Evolutionary conservation across 805 yeast genomes (phyloP), one percentile per base, ranked within the genome.

Genomic region (Clavispora asparagi): DNA sequence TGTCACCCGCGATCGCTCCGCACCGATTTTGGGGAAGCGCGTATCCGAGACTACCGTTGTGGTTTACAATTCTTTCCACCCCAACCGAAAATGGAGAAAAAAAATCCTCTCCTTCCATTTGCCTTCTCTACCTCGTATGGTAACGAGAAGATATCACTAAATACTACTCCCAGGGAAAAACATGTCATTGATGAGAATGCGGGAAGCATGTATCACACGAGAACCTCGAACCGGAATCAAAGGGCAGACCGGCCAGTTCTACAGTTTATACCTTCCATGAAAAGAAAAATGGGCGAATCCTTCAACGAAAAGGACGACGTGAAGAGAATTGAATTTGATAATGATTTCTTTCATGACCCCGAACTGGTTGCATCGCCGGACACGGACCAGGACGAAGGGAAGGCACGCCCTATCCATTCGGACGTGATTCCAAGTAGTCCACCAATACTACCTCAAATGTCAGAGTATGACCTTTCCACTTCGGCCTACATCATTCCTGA

Each of bases 21-120:
- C 37, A 33, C n/a, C 6, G 25, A 7, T 17, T 16, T 33, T 33
- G 25, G 12, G 7, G 37, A 33, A 31, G 5, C 37, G 37, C 37
- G 37, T 33, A 17, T 9, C 25, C 17, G 35, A 7, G 35, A 7
- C 16, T 8, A 17, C 23, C 25, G n/a, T 9, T 31, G 16, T 31
- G 35, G 35, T 19, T 31, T 7, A 16, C 35, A n/a, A 8, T 17
- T 17, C 17, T 33, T 17, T 13, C 37, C 23, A 19, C 5, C 25
- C 1, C 25, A 10, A 17, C 12, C 13, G 19, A 14, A 14, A 14
- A 59, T 59, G 61, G 63, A 58, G 45, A 67, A 65, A 45, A 51
- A 63, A 36, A 67, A 64, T 44, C 74, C 71, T 1, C 54, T 78
- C 25, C 63, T 76, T n/a, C 82, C 83, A 6, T 71, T 77, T 62